These are phyloP conservation scores for Podospora sp. DNA, from an alignment of 495 filamentous ascomycete species.

Conservation along the genomic window DNA sequence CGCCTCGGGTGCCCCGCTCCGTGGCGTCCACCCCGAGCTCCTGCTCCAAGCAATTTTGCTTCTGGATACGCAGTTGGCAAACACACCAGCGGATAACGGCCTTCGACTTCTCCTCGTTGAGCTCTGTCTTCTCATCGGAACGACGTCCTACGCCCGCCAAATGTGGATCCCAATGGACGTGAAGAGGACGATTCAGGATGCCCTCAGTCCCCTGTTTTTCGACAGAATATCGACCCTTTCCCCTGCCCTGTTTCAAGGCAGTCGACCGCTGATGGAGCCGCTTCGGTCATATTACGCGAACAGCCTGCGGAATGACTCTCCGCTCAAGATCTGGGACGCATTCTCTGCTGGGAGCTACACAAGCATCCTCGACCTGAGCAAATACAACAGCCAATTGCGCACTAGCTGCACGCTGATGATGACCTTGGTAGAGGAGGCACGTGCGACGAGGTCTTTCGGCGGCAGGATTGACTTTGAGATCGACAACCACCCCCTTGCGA, in stretches of 20 bases:
- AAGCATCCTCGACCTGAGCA: conserved; percentile 43
- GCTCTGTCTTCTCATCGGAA: conserved; percentile 50
- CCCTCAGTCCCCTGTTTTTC: conserved; percentile 48
- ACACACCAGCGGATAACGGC: conserved; percentile 41
- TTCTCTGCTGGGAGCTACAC: conserved; percentile 50
- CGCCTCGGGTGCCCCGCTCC: conserved; percentile 31
- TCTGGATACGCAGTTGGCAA: conserved; percentile 45
- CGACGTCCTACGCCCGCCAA: conserved; percentile 42
- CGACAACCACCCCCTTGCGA: conserved; percentile 39
- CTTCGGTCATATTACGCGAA: conserved; percentile 42
- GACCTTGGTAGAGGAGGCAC: conserved; percentile 49
- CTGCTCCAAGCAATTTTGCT: conserved; percentile 51
- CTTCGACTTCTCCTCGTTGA: conserved; percentile 49
- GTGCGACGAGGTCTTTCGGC: conserved; percentile 41
- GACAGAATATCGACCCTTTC: conserved; percentile 56
- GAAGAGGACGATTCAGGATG: conserved; percentile 55
- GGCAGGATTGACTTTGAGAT: conserved; percentile 42
- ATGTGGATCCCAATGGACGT: conserved; percentile 49
- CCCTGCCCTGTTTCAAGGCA: conserved; percentile 46
- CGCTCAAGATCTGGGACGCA: conserved; percentile 46
- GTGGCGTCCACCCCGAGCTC: conserved; percentile 32
- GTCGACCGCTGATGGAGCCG: conserved; percentile 36
- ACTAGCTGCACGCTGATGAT: conserved; percentile 47
- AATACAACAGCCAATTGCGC: conserved; percentile 40
- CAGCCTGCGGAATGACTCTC: conserved; percentile 39